Conservation (phyloP, 129 eudicot species). For the Mikania micrantha region DNA sequence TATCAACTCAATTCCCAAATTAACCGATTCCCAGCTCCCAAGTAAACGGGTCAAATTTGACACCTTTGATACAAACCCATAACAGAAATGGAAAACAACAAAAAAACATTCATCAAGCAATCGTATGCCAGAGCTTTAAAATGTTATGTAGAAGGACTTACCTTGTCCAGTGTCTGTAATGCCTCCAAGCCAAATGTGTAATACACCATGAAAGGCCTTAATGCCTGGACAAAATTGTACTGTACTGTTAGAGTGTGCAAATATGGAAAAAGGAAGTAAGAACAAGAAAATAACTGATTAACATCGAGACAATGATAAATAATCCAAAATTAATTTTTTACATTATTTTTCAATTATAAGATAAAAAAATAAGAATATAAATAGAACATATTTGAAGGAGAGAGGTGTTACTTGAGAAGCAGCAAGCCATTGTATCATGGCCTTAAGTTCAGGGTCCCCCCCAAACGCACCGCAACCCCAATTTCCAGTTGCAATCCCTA, state of each 20-base stretch:
- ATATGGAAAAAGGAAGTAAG: neutral
- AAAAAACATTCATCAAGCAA: neutral
- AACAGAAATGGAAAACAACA: neutral
- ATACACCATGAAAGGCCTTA: constrained; percentile 66
- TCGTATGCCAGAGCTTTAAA: no score
- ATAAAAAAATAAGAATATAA: neutral
- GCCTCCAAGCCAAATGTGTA: constrained; percentile 58
- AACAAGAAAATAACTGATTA: neutral
- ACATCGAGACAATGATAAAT: neutral
- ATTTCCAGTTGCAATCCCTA: constrained; percentile 87
- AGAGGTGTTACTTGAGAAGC: constrained; percentile 72
- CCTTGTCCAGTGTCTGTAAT: constrained; percentile 51
- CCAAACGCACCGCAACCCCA: constrained; percentile 99
- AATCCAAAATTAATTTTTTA: neutral
- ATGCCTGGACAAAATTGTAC: constrained; percentile 36
- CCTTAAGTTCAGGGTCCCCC: constrained; percentile 95
- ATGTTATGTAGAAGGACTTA: constrained; percentile 5
- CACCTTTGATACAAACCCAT: neutral
- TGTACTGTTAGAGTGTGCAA: neutral
- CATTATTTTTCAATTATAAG: neutral
- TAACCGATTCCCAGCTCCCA: neutral
- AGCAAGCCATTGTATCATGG: constrained; percentile 91
- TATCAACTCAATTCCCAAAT: no score
- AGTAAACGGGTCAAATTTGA: neutral
- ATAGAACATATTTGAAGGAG: constrained; percentile 10